Evolutionary conservation across 1,139 yeast species (phyloP).

Genomic region (Protomyces arabidopsidicola): DNA sequence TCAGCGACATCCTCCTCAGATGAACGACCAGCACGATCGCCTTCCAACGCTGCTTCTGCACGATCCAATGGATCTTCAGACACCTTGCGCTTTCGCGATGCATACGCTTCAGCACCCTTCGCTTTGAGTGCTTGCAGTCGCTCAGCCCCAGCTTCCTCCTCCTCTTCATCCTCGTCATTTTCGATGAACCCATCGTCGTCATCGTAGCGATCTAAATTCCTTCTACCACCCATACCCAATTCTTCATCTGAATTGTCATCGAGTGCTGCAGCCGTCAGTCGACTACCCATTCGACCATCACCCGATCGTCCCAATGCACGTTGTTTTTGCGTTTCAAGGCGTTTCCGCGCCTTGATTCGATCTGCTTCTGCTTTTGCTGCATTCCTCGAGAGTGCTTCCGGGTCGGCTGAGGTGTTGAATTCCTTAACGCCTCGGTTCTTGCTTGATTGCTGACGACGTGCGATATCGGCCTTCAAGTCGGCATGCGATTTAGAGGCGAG

Average conservation of each 20-base stretch:
- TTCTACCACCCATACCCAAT: constrained; percentile 41
- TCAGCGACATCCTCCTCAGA: constrained; percentile 36
- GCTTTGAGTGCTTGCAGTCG: constrained; percentile 57
- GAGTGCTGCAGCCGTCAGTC: constrained; percentile 32
- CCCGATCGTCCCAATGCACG: constrained; percentile 63
- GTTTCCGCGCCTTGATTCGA: constrained; percentile 43
- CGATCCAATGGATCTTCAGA: constrained; percentile 34
- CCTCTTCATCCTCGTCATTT: constrained; percentile 37
- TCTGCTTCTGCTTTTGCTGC: constrained; percentile 58
- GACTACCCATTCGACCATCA: constrained; percentile 42
- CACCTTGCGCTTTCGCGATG: constrained; percentile 32
- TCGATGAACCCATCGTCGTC: constrained; percentile 45
- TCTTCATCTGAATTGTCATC: constrained; percentile 48
- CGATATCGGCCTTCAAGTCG: constrained; percentile 52
- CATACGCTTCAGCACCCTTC: constrained; percentile 52
- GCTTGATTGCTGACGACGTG: constrained; percentile 83
- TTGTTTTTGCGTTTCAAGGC: constrained; percentile 55
- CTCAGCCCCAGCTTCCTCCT: constrained; percentile 48
- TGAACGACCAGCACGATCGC: constrained; percentile 28
- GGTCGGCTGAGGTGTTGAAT: constrained; percentile 70
- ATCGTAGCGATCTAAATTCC: constrained; percentile 46
- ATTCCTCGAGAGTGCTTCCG: constrained; percentile 57
- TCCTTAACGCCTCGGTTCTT: constrained; percentile 74
- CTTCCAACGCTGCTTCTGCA: constrained; percentile 36
- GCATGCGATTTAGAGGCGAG: constrained; percentile 34